A percentile compares a stretch with the other conserved stretches of the same genome.
Conservation (phyloP, 176 grass and related monocot species). For the Avena atlantica region DNA sequence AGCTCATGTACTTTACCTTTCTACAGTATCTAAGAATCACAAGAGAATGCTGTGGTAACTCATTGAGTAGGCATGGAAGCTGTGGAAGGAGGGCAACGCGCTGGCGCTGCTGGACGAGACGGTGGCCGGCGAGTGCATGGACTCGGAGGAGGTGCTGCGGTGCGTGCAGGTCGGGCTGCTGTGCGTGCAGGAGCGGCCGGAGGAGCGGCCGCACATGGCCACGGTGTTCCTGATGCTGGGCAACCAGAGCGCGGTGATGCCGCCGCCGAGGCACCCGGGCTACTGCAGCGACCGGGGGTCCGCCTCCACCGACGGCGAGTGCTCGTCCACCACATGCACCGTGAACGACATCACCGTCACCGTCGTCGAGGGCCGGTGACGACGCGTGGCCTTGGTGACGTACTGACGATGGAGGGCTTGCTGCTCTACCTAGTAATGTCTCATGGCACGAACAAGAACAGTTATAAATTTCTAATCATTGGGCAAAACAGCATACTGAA, state of each 20-base stretch:
- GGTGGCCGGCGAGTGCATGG: not conserved
- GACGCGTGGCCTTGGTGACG: not conserved
- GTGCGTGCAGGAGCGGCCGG: slow-evolving; percentile 73
- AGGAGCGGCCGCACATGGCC: slow-evolving; percentile 74
- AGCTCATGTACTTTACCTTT: not conserved
- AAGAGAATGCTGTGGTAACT: not conserved
- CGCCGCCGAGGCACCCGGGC: slow-evolving; percentile 66
- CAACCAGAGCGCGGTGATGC: slow-evolving; percentile 51
- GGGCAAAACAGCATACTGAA: too few species aligned
- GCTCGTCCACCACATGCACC: slow-evolving; percentile 54
- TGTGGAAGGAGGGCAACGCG: slow-evolving; percentile 69
- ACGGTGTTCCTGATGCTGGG: slow-evolving; percentile 64
- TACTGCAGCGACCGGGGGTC: slow-evolving; percentile 48
- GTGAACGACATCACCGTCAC: slow-evolving; percentile 68
- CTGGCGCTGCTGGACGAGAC: slow-evolving; percentile 54
- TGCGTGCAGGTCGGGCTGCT: slow-evolving; percentile 81
- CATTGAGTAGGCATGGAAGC: slow-evolving; percentile 62
- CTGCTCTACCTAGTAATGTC: not conserved
- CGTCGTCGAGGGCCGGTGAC: slow-evolving; percentile 56
- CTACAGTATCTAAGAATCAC: not conserved
- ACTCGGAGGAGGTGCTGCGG: slow-evolving; percentile 54
- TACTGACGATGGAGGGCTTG: not conserved
- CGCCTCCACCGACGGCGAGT: slow-evolving; percentile 47
- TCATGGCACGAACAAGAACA: not conserved
- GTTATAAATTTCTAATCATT: not conserved